Conservation (phyloP, 2,329 filamentous ascomycete species). For the Epichloe gansuensis region DNA sequence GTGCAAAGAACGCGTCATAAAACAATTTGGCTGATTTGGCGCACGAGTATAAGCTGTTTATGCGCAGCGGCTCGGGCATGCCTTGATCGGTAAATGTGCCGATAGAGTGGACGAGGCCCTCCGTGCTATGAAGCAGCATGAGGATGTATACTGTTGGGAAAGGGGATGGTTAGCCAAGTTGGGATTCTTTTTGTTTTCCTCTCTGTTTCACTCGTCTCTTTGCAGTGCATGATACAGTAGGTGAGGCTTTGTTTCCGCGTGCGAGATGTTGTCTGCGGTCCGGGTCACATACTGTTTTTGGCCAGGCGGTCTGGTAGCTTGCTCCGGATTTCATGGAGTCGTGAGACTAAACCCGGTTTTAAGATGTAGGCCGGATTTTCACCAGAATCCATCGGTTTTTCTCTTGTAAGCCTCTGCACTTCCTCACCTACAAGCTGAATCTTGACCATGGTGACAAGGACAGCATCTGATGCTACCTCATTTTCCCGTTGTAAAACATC, state of each 20-base stretch:
- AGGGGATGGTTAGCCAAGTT: background rate
- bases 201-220: too few species aligned
- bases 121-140: slow-evolving; percentile 17
- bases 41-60: slow-evolving; percentile 25
- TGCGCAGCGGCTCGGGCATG: slow-evolving; percentile 20
- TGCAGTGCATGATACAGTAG: too few species aligned
- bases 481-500: slow-evolving; percentile 30
- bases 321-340: slow-evolving; percentile 16
- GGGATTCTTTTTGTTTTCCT: too few species aligned
- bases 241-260: too few species aligned
- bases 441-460: slow-evolving; percentile 27
- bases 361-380: slow-evolving; percentile 21
- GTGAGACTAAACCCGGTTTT: slow-evolving; percentile 18
- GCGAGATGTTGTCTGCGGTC: background rate
- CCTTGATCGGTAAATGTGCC: slow-evolving; percentile 19
- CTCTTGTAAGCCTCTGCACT: slow-evolving; percentile 20
- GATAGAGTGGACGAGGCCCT: slow-evolving; percentile 21
- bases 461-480: slow-evolving; percentile 36
- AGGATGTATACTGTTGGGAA: slow-evolving; percentile 17
- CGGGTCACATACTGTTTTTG: slow-evolving; percentile 16
- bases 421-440: slow-evolving; percentile 30
- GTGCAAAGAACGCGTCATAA: slow-evolving; percentile 24
- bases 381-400: slow-evolving; percentile 16
- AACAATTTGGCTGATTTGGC: slow-evolving; percentile 23
- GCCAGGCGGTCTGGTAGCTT: slow-evolving; percentile 13